Evolutionary conservation across 1,284 basidiomycete genomes (phyloP).

Genomic region (Quambalaria eucalypti): DNA sequence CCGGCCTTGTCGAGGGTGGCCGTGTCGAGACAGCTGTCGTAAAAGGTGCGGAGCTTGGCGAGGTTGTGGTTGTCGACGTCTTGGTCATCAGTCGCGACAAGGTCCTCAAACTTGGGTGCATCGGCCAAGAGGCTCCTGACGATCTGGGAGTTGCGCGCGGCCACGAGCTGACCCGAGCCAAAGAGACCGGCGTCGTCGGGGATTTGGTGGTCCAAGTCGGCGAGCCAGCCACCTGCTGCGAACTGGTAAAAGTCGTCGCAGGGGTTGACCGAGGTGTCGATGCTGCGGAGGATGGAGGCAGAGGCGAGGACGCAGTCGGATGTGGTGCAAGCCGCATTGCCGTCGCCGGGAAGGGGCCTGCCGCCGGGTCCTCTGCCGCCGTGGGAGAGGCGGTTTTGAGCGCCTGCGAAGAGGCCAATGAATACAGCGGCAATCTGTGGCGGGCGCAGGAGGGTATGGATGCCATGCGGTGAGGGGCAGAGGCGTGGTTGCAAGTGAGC

Average conservation of each 20-base stretch:
- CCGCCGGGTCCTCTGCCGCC: conserved; percentile 19
- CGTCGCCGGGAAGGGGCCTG: conserved; percentile 22
- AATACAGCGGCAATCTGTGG: conserved; percentile 75
- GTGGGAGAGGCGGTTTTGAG: conserved; percentile 49
- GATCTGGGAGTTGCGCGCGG: conserved; percentile 32
- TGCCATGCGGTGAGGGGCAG: too few species aligned
- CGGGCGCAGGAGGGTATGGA: too few species aligned
- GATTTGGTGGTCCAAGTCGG: conserved; percentile 20
- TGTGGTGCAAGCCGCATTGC: conserved; percentile 58
- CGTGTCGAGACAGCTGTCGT: conserved; percentile 74
- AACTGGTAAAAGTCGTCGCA: conserved; percentile 93
- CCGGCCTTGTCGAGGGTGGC: conserved; percentile 50
- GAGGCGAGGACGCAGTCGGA: conserved; percentile 74
- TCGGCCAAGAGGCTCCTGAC: conserved; percentile 49
- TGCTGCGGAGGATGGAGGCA: conserved; percentile 66
- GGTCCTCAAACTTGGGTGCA: conserved; percentile 4
- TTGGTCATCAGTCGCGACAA: conserved; percentile 5
- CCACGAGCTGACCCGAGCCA: conserved; percentile 46
- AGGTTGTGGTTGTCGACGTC: conserved; percentile 61
- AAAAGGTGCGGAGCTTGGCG: conserved; percentile 69
- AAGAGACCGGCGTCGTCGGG: conserved; percentile 50
- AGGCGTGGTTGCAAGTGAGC: not conserved
- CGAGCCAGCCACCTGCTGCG: conserved; percentile 50
- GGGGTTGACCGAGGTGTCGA: conserved; percentile 77
- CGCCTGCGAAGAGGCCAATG: conserved; percentile 66